These are phyloP conservation scores for Halophytophthora batemanensis DNA, from an alignment of 352 stramenopile genomes.

Conservation along the genomic window DNA sequence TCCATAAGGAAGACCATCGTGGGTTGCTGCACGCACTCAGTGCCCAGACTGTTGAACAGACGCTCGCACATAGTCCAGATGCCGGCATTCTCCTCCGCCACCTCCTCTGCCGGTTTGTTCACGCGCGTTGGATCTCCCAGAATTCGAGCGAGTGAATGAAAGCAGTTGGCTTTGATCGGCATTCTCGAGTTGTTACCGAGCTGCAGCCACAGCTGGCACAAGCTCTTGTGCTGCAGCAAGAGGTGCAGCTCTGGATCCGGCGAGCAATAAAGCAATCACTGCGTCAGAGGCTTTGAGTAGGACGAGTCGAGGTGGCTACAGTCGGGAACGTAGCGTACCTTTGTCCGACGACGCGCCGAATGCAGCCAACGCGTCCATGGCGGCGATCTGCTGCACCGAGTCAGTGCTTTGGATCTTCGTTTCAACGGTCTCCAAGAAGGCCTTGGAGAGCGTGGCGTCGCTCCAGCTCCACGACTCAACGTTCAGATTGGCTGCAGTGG, in stretches of 20 bases:
- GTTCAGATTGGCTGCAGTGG: conserved; percentile 55
- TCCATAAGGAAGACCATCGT: conserved; percentile 74
- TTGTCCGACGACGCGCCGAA: conserved; percentile 80
- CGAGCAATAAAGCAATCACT: not conserved
- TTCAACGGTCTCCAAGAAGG: conserved; percentile 74
- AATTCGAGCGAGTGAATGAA: conserved; percentile 63
- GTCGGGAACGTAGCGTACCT: conserved; percentile 34
- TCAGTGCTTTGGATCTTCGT: conserved; percentile 63
- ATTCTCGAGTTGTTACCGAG: conserved; percentile 60
- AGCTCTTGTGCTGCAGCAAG: conserved; percentile 62
- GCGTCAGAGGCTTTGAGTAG: not conserved
- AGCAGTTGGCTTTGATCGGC: conserved; percentile 72
- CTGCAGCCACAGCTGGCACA: conserved; percentile 62
- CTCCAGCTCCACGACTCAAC: conserved; percentile 78
- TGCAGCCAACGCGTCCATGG: conserved; percentile 77
- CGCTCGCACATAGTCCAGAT: conserved; percentile 67
- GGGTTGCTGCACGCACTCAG: conserved; percentile 43
- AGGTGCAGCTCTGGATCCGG: conserved; percentile 53
- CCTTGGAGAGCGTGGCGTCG: conserved; percentile 68
- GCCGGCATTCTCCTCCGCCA: conserved; percentile 53
- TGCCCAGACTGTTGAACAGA: conserved; percentile 63
- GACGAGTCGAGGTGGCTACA: not conserved
- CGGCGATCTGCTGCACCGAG: conserved; percentile 72
- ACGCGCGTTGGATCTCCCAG: conserved; percentile 50
- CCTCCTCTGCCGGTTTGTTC: conserved; percentile 18